A percentile compares a stretch with the other conserved stretches of the same genome.
phyloP scores from a whole-genome alignment of 192 early-diverging fungal species.

The Coemansia sp. region DNA sequence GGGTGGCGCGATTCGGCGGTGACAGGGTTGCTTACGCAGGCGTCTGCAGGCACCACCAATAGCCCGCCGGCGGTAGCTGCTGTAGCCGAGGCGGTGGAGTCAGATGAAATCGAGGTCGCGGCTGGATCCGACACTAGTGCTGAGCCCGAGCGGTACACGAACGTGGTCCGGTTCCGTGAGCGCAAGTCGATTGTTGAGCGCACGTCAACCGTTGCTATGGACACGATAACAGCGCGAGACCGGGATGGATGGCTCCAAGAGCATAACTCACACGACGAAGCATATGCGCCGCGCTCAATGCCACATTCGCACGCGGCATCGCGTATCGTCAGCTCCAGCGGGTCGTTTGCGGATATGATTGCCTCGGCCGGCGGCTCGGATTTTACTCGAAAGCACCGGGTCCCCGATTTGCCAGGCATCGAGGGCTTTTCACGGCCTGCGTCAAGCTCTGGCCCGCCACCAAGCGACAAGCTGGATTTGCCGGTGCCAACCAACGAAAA shows the following conservation, averaged over 20 bases:
- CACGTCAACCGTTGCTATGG: conserved; percentile 28
- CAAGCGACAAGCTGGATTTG: background rate
- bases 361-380: conserved; percentile 18
- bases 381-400: conserved; percentile 1
- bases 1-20: conserved; percentile 42
- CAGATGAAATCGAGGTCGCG: background rate
- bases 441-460: conserved; percentile 1
- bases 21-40: conserved; percentile 30
- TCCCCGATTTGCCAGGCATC: conserved; percentile 18
- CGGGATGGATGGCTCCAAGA: background rate
- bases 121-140: background rate
- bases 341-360: conserved; percentile 31
- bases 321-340: conserved; percentile 28
- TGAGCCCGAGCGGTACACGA: background rate
- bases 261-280: background rate
- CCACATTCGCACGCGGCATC: conserved; percentile 33
- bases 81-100: no score
- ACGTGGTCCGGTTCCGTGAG: background rate
- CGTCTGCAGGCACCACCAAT: conserved; percentile 17
- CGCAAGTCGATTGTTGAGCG: conserved; percentile 8
- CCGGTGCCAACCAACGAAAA: conserved; percentile 20
- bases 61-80: conserved; percentile 1
- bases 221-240: conserved; percentile 30
- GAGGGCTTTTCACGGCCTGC: conserved; percentile 13
- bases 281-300: conserved; percentile 13